Conservation (phyloP, 768 basidiomycete genomes). For the Chalciporus sphaerocephalus region DNA sequence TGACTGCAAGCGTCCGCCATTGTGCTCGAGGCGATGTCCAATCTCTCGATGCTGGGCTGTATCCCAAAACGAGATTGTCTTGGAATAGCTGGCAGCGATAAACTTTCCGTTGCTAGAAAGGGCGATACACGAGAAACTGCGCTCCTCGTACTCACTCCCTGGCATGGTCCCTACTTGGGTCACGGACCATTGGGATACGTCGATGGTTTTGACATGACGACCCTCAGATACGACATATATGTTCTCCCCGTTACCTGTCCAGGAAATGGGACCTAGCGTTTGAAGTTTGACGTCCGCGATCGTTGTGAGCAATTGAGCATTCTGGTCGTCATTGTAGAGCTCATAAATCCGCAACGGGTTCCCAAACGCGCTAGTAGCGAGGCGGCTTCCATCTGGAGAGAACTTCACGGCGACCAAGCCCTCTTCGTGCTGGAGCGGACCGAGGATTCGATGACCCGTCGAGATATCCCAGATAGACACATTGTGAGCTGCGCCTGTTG, state of each 20-base stretch:
- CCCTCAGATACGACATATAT: background rate
- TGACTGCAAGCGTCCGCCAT: background rate
- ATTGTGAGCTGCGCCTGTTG: background rate
- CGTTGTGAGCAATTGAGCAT: background rate
- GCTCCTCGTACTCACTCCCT: too few species aligned
- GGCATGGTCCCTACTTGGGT: background rate
- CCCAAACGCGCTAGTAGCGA: background rate
- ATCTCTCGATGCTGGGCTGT: background rate
- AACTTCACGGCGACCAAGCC: background rate
- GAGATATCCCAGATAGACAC: background rate
- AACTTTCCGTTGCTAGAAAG: background rate
- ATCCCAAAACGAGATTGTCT: background rate
- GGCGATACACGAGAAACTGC: background rate
- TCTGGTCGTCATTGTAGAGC: background rate
- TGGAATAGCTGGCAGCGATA: background rate
- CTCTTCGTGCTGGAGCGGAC: conserved; percentile 1
- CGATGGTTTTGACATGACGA: background rate
- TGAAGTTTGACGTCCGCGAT: background rate
- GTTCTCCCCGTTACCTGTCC: background rate
- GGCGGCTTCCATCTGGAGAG: background rate
- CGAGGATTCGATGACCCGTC: background rate
- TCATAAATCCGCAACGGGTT: background rate
- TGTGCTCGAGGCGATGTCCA: background rate
- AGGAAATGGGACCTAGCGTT: background rate
- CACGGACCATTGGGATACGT: background rate